phyloP scores from a whole-genome alignment of 2,329 filamentous ascomycete genomes.

The Penicillium sp. region DNA sequence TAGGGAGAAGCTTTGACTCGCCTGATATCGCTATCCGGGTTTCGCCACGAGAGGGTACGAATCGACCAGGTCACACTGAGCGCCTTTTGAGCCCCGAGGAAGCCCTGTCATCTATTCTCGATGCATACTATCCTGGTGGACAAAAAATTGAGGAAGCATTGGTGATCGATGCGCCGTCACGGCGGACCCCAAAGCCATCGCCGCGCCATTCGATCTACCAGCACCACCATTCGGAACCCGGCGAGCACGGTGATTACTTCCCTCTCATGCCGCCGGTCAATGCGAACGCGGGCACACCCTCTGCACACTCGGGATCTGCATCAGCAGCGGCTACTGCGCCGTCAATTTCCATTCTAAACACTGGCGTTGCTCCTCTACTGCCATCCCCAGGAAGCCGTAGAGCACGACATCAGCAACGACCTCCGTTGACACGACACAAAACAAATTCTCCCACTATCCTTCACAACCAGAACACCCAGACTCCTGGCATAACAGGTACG shows the following conservation, averaged over 20 bases:
- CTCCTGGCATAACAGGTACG: conserved; percentile 43
- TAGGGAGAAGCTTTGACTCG: conserved; percentile 83
- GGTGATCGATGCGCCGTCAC: conserved; percentile 78
- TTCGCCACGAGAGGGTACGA: conserved; percentile 60
- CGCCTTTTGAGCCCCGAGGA: conserved; percentile 82
- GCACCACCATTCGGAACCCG: conserved; percentile 58
- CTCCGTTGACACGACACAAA: conserved; percentile 64
- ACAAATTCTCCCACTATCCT: conserved; percentile 77
- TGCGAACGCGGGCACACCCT: conserved; percentile 38
- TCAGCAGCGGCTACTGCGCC: conserved; percentile 47
- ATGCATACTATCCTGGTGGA: conserved; percentile 79
- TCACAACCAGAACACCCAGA: conserved; percentile 54
- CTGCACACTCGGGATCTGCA: conserved; percentile 41
- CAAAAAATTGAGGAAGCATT: conserved; percentile 87
- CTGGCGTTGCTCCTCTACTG: conserved; percentile 73
- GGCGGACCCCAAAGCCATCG: conserved; percentile 75
- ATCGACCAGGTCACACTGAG: conserved; percentile 52
- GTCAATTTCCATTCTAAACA: conserved; percentile 76
- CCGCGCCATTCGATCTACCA: conserved; percentile 56
- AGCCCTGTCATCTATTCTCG: conserved; percentile 71
- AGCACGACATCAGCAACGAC: conserved; percentile 55
- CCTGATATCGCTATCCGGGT: conserved; percentile 84
- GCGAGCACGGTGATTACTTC: conserved; percentile 78
- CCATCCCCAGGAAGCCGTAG: conserved; percentile 75
- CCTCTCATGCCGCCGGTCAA: conserved; percentile 63